A percentile compares a stretch with the other conserved stretches of the same genome.
Conservation (phyloP, 2,329 filamentous ascomycete species). For the Stenocarpella maydis region DNA sequence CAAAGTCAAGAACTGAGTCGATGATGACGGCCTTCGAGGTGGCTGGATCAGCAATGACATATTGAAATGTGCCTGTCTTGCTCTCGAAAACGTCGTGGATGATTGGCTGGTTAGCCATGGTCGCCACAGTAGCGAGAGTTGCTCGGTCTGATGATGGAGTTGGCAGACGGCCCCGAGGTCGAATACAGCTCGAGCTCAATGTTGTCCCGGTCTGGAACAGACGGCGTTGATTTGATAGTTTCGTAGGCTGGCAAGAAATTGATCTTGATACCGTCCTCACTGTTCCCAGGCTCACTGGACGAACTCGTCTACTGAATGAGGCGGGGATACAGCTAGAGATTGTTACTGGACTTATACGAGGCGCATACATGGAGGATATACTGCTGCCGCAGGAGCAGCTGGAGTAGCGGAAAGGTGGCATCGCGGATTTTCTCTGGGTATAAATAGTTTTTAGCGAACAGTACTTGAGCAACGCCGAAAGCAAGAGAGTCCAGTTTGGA, state of each 20-base stretch:
- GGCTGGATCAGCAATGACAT: conserved; percentile 62
- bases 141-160: background rate
- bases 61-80: conserved; percentile 65
- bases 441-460: background rate
- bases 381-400: background rate
- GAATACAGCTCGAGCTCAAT: background rate
- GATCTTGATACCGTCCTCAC: background rate
- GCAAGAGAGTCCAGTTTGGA: too few species aligned
- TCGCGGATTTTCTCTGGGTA: background rate
- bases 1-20: conserved; percentile 68
- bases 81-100: conserved; percentile 51
- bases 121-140: background rate
- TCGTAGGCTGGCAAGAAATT: background rate
- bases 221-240: background rate
- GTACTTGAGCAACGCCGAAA: background rate
- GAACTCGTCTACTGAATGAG: background rate
- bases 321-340: background rate
- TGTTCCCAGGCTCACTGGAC: background rate
- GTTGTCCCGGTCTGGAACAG: background rate
- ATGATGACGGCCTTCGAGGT: conserved; percentile 63
- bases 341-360: background rate
- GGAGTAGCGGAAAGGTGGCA: background rate
- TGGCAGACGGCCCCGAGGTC: background rate
- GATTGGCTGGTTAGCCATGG: conserved; percentile 42
- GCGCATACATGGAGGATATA: background rate